Evolutionary conservation across 2,329 filamentous ascomycete genomes (phyloP), one percentile per base, ranked within the genome.

Genomic region (Thielaviopsis punctulata): DNA sequence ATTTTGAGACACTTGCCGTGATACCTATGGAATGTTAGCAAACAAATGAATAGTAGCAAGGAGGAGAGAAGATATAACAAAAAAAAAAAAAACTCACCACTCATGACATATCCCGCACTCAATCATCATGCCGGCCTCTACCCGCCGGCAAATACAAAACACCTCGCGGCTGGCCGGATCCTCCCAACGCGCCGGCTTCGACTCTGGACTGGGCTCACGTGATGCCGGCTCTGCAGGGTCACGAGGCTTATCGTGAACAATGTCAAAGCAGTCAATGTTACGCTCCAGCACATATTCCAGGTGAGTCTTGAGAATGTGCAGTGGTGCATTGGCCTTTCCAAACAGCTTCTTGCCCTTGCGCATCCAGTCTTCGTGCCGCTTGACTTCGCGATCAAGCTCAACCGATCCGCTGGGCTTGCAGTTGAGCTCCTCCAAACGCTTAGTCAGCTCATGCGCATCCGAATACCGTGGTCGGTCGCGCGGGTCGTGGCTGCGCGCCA

Each of bases 301-400:
- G 59, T 98, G 90, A 54, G 83, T 84, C 61, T 90, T 92, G 24
- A 98, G 74, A 57, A 98, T 98, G 64, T 98, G 92, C 12, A 98
- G 72, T 1, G 92, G 92, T 1, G 92, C 92, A 63, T 98, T 98
- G 1, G 92, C 92, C 66, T 98, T 98, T 50, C 92, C 92, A 62
- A 98, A 98, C 0, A 98, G 69, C 64, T 95, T 95, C 69, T 98
- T 98, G 49, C 92, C 92, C 61, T 87, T 87, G 27, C 92, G 79
- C 90, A 98, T 98, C 92, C 92, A 98, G 64, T 98, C 92, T 63
- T 98, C 92, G 59, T 96, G 92, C 7, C 86, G 80, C 63, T 92
- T 94, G 58, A 92, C 84, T 64, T 96, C 88, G 57, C 87, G 89
- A 62, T 98, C 92, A 4, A 98, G 76, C 60, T 98, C 92, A 30